These are phyloP conservation scores for Spergularia marina DNA, from an alignment of 148 eudicot species.

Conservation along the genomic window DNA sequence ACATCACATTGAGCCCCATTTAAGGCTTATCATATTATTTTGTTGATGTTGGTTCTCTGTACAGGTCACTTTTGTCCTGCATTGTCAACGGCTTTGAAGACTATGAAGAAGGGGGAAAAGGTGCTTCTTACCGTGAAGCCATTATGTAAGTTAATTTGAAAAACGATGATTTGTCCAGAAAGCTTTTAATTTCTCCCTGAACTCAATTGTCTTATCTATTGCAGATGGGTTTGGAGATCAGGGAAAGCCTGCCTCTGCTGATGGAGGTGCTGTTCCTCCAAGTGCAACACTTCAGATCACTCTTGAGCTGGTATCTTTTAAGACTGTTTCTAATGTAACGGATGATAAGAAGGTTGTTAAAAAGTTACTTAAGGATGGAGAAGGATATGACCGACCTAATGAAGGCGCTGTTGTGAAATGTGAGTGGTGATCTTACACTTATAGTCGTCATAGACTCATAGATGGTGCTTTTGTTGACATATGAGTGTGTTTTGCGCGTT, in stretches of 20 bases:
- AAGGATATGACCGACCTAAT: slow-evolving; percentile 83
- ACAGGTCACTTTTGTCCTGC: slow-evolving; percentile 95
- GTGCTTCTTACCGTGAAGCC: slow-evolving; percentile 80
- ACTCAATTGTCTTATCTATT: slow-evolving; percentile 3
- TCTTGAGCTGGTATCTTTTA: slow-evolving; percentile 83
- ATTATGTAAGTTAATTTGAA: slow-evolving; percentile 53
- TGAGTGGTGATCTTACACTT: slow-evolving; percentile 21
- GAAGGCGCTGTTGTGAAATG: slow-evolving; percentile 84
- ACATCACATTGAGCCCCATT: not conserved
- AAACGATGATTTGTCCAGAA: not conserved
- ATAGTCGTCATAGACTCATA: not conserved
- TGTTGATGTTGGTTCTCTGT: not conserved
- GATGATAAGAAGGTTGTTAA: slow-evolving; percentile 89
- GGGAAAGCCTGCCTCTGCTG: slow-evolving; percentile 77
- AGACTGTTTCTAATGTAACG: slow-evolving; percentile 68
- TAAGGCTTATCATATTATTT: not conserved
- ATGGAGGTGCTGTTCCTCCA: slow-evolving; percentile 76
- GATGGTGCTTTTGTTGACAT: not conserved
- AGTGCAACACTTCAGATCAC: slow-evolving; percentile 66
- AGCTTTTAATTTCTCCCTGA: not conserved
- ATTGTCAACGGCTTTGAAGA: slow-evolving; percentile 77
- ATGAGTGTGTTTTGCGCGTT: not conserved
- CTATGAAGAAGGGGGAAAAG: slow-evolving; percentile 99
- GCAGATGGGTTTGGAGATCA: slow-evolving; percentile 95
- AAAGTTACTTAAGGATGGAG: slow-evolving; percentile 86